phyloP scores from a whole-genome alignment of 108 stramenopile genomes.

The Bacterosira constricta region DNA sequence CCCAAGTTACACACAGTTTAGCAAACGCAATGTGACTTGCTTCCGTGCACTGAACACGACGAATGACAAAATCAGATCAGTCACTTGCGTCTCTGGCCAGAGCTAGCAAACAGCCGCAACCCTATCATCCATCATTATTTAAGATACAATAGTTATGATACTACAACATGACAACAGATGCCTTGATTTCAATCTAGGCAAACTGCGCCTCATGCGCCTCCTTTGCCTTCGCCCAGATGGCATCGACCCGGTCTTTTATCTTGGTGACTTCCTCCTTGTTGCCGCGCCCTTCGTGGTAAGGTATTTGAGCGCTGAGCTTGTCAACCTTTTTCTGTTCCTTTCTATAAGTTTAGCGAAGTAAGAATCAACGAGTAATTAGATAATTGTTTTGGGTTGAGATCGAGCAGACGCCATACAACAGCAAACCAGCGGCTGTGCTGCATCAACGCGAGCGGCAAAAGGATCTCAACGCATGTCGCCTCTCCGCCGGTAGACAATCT shows the following conservation, averaged over 20 bases:
- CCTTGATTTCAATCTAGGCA: too few species aligned
- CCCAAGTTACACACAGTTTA: too few species aligned
- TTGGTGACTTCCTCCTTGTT: conserved; percentile 84
- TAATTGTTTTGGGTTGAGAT: background rate
- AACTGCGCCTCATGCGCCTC: conserved; percentile 69
- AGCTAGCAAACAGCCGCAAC: too few species aligned
- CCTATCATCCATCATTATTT: too few species aligned
- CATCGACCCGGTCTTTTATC: conserved; percentile 71
- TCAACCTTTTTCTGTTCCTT: conserved; percentile 87
- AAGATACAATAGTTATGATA: too few species aligned
- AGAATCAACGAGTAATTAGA: background rate
- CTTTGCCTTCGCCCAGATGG: conserved; percentile 70
- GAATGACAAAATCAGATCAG: too few species aligned
- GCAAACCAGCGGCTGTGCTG: background rate
- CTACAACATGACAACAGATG: too few species aligned
- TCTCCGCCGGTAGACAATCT: too few species aligned
- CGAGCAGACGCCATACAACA: background rate
- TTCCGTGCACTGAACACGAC: too few species aligned
- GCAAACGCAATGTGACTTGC: too few species aligned
- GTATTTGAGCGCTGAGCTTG: conserved; percentile 80
- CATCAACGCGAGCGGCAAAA: background rate
- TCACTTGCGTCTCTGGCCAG: too few species aligned
- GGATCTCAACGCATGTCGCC: too few species aligned
- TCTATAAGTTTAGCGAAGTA: conserved; percentile 37
- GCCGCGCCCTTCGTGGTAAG: conserved; percentile 83